These are phyloP conservation scores for Cladophialophora psammophila DNA, from an alignment of 2,329 filamentous ascomycete species.

Conservation along the genomic window DNA sequence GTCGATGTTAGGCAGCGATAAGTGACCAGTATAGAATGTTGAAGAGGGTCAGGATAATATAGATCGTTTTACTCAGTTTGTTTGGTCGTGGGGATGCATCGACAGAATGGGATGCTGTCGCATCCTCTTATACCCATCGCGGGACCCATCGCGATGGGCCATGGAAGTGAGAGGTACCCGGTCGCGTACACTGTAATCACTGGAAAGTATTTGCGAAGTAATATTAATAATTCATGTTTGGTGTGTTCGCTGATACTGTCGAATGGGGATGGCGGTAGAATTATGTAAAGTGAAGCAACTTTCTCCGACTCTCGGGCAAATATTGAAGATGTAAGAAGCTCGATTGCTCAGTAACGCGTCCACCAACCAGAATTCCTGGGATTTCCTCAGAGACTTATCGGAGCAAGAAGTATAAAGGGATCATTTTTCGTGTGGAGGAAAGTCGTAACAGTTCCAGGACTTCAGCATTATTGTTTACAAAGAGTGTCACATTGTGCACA, in stretches of 20 bases:
- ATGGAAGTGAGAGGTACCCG: constrained; percentile 3
- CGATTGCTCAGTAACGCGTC: not conserved
- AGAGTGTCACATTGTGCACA: not conserved
- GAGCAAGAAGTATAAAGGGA: not conserved
- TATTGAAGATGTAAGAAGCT: constrained; percentile 22
- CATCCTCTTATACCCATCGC: constrained; percentile 1
- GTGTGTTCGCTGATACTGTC: constrained; percentile 19
- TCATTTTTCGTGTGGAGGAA: not conserved
- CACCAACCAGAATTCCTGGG: not conserved
- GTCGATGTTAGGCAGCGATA: constrained; percentile 22
- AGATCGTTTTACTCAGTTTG: not conserved
- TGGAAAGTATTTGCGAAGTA: constrained; percentile 33
- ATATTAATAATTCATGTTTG: constrained; percentile 26
- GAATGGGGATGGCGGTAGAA: constrained; percentile 11
- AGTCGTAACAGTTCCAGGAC: not conserved
- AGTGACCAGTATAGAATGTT: constrained; percentile 14
- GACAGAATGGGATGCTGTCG: not conserved
- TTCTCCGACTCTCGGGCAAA: constrained; percentile 31
- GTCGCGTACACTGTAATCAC: constrained; percentile 26
- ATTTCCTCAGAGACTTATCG: not conserved
- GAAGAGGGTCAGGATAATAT: not conserved
- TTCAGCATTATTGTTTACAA: not conserved
- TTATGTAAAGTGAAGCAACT: constrained; percentile 36
- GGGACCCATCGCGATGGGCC: not conserved
- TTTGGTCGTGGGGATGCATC: not conserved